Conservation (phyloP, 768 basidiomycete species). For the Ramaria sp. region DNA sequence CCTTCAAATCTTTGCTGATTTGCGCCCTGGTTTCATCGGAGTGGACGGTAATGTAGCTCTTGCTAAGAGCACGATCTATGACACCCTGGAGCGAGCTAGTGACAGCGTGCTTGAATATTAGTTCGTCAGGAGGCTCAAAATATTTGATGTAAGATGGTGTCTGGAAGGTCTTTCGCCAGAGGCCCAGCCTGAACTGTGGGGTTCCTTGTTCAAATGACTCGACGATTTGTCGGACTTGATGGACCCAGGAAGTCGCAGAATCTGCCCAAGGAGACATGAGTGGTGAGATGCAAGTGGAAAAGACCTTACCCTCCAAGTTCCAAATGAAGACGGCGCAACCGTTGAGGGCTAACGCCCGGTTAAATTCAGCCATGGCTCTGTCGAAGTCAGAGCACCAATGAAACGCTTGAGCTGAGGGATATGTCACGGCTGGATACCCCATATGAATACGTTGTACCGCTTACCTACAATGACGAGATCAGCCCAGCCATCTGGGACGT, state of each 20-base stretch:
- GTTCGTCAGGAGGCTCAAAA: slow-evolving; percentile 53
- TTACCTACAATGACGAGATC: slow-evolving; percentile 73
- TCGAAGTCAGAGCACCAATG: slow-evolving; percentile 88
- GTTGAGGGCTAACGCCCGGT: slow-evolving; percentile 67
- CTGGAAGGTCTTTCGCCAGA: slow-evolving; percentile 65
- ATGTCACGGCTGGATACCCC: background rate
- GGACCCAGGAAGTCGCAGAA: slow-evolving; percentile 55
- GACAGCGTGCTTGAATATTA: slow-evolving; percentile 40
- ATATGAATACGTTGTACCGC: slow-evolving; percentile 23
- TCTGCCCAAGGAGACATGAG: slow-evolving; percentile 26
- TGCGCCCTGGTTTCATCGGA: slow-evolving; percentile 43
- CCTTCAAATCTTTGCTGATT: slow-evolving; percentile 39
- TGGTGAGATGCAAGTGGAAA: background rate
- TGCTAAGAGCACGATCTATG: slow-evolving; percentile 62
- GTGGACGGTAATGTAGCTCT: slow-evolving; percentile 73
- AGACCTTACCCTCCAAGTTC: slow-evolving; percentile 78
- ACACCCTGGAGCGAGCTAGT: slow-evolving; percentile 43
- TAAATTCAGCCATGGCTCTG: slow-evolving; percentile 62
- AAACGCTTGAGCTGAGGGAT: slow-evolving; percentile 48
- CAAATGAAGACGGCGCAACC: slow-evolving; percentile 70
- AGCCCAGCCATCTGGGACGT: slow-evolving; percentile 56
- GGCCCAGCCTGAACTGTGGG: slow-evolving; percentile 70
- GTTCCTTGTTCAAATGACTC: slow-evolving; percentile 60
- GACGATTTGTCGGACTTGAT: slow-evolving; percentile 53
- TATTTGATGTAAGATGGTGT: slow-evolving; percentile 44